These are phyloP conservation scores for Vitellaria paradoxa DNA, from an alignment of 179 eudicot species.

Conservation along the genomic window DNA sequence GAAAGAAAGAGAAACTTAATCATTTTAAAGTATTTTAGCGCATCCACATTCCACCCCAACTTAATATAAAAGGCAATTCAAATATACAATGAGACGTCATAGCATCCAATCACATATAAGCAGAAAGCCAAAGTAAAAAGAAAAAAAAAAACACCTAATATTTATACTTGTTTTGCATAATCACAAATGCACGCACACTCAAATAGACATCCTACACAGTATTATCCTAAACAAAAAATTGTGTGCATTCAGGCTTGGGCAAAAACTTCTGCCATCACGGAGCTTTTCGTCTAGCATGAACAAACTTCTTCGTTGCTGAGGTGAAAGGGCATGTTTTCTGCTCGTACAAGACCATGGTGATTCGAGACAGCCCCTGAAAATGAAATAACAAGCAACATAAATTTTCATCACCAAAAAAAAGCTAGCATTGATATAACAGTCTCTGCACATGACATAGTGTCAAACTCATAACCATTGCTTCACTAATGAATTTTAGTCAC, in stretches of 20 bases:
- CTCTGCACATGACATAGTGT: not conserved
- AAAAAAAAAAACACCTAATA: not conserved
- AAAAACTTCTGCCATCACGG: slow-evolving; percentile 54
- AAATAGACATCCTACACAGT: not conserved
- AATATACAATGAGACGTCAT: not conserved
- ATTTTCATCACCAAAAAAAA: slow-evolving; percentile 2
- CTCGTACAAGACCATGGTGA: slow-evolving; percentile 97
- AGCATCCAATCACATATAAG: not conserved
- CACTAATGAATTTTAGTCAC: not conserved
- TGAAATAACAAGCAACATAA: not conserved
- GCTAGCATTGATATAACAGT: not conserved
- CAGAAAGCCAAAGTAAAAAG: not conserved
- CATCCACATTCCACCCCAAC: not conserved
- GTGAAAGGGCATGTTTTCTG: slow-evolving; percentile 69
- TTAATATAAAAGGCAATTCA: not conserved
- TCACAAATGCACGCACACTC: not conserved
- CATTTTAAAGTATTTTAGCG: not conserved
- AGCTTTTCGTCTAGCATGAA: slow-evolving; percentile 81
- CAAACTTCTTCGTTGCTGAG: slow-evolving; percentile 69
- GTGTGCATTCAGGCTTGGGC: not conserved
- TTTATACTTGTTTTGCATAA: not conserved
- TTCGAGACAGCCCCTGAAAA: slow-evolving; percentile 75
- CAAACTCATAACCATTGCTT: not conserved
- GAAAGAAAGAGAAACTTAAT: slow-evolving; percentile 21
- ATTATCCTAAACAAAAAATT: not conserved